Conservation (phyloP, 257 asterid species). For the Nicotiana attenuata region DNA sequence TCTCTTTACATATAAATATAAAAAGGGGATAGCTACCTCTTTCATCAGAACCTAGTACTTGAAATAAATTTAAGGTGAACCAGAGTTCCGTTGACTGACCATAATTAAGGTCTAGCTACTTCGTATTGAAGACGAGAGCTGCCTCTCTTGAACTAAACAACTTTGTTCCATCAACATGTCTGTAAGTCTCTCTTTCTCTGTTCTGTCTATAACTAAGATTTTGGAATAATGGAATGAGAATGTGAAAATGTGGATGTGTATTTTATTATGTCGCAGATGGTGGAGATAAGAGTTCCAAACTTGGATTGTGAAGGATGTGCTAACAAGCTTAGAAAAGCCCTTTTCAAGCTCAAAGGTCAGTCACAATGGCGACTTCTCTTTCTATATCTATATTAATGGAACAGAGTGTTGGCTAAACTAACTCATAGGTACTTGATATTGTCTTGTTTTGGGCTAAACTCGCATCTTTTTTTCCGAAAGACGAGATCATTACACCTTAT, state of each 20-base stretch:
- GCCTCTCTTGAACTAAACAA: neutral
- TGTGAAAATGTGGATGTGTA: neutral
- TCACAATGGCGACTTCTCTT: too few species aligned
- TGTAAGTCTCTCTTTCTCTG: conserved; percentile 31
- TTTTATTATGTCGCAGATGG: conserved; percentile 31
- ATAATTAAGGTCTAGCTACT: neutral
- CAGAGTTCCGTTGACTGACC: neutral
- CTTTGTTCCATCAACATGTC: conserved; percentile 36
- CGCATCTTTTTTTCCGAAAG: too few species aligned
- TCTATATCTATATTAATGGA: too few species aligned
- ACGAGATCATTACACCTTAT: too few species aligned
- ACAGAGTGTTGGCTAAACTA: too few species aligned
- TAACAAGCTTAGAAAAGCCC: conserved; percentile 50
- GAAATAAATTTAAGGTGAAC: neutral
- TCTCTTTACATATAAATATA: neutral
- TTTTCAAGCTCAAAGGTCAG: conserved; percentile 68
- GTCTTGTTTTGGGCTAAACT: too few species aligned
- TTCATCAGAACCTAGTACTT: neutral
- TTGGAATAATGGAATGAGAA: neutral
- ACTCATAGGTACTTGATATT: too few species aligned
- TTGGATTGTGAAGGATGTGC: conserved; percentile 87
- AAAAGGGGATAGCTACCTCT: neutral
- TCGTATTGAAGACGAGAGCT: neutral
- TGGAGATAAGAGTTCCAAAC: conserved; percentile 78
- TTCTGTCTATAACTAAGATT: neutral